Conservation (phyloP, 2,329 filamentous ascomycete genomes). For the Epichloe aotearoae region DNA sequence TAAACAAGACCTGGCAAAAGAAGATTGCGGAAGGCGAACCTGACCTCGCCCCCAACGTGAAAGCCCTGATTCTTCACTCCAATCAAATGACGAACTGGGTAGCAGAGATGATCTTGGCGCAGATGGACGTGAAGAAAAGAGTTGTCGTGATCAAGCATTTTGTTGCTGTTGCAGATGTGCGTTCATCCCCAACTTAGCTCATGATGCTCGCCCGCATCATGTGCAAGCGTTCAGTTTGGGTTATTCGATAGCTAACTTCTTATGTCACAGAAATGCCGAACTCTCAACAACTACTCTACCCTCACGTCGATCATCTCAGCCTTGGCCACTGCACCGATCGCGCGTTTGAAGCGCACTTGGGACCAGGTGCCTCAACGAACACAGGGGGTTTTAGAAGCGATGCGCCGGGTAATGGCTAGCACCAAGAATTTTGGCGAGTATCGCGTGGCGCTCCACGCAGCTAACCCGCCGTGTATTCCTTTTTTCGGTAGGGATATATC, state of each 20-base stretch:
- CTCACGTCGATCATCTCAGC: conserved; percentile 96
- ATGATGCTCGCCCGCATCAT: neutral
- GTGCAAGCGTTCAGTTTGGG: neutral
- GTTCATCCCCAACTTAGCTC: conserved; percentile 19
- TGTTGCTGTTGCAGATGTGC: conserved; percentile 86
- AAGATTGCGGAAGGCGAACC: conserved; percentile 70
- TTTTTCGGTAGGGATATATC: conserved; percentile 63
- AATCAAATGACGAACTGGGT: conserved; percentile 99
- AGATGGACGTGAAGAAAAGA: conserved; percentile 87
- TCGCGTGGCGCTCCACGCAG: conserved; percentile 78
- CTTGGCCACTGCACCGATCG: conserved; percentile 85
- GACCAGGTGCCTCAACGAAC: conserved; percentile 81
- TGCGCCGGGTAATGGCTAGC: conserved; percentile 91
- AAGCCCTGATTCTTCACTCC: conserved; percentile 90
- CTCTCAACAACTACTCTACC: conserved; percentile 92
- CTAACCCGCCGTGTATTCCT: conserved; percentile 97
- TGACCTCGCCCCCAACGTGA: conserved; percentile 86
- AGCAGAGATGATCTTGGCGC: conserved; percentile 94
- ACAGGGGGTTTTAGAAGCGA: conserved; percentile 66
- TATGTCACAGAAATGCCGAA: conserved; percentile 66
- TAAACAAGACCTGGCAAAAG: conserved; percentile 99
- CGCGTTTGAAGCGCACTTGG: conserved; percentile 88
- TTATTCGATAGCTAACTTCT: conserved; percentile 7
- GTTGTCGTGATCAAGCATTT: conserved; percentile 98
- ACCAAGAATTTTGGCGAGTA: conserved; percentile 98